Conservation (phyloP, 208 protist genomes). For the Crithidia sp. region DNA sequence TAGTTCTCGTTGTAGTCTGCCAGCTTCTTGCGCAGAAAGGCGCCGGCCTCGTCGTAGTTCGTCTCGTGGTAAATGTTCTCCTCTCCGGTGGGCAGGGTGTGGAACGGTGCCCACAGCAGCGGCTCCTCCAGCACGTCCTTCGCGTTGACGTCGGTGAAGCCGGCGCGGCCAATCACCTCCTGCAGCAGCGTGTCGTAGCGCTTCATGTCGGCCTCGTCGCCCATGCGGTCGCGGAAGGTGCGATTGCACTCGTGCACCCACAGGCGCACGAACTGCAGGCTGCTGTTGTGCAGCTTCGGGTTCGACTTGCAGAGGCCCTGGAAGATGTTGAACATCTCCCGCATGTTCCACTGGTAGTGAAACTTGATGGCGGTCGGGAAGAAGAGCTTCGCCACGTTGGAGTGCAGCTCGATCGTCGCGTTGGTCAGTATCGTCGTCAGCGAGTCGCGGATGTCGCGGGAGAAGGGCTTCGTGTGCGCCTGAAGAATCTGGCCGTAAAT, state of each 20-base stretch:
- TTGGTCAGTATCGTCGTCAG: conserved; percentile 90
- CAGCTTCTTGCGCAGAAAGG: conserved; percentile 91
- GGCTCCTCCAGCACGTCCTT: conserved; percentile 90
- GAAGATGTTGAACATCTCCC: conserved; percentile 97
- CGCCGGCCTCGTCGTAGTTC: conserved; percentile 76
- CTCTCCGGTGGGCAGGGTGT: conserved; percentile 85
- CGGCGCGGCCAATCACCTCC: conserved; percentile 84
- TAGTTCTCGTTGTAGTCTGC: conserved; percentile 97
- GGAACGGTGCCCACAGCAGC: conserved; percentile 95
- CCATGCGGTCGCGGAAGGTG: conserved; percentile 97
- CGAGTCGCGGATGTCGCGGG: conserved; percentile 86
- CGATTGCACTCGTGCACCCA: conserved; percentile 97
- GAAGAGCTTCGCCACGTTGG: conserved; percentile 92
- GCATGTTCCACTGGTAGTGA: conserved; percentile 99
- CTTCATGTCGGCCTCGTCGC: conserved; percentile 88
- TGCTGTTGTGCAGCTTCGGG: conserved; percentile 86
- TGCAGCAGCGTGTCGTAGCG: conserved; percentile 90
- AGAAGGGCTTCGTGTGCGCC: conserved; percentile 90
- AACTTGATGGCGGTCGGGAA: conserved; percentile 99
- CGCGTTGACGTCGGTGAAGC: conserved; percentile 82
- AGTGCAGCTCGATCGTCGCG: conserved; percentile 93
- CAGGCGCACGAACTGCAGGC: conserved; percentile 89
- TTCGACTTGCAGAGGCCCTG: conserved; percentile 93
- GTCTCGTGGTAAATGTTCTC: conserved; percentile 93
- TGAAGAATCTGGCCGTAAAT: conserved; percentile 97